A percentile compares a stretch with the other conserved stretches of the same genome.
These are phyloP conservation scores for Xylaria intraflava DNA, from an alignment of 495 filamentous ascomycete genomes.

Conservation along the genomic window DNA sequence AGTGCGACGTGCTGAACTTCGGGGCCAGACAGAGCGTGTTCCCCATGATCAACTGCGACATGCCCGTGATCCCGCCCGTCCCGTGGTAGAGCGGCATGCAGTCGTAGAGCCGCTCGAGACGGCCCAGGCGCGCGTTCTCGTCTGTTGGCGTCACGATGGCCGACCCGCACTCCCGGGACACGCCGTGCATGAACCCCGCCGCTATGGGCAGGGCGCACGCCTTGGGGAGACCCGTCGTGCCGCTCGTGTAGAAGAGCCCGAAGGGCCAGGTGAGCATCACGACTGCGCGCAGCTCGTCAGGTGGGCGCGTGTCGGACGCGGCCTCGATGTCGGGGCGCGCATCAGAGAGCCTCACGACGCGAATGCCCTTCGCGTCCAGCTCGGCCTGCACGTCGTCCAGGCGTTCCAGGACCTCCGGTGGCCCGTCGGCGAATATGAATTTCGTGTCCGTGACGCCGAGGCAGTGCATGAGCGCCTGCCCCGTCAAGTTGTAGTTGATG, in stretches of 20 bases:
- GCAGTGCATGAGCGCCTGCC: constrained; percentile 63
- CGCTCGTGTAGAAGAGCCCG: constrained; percentile 63
- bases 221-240: constrained; percentile 63
- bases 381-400: constrained; percentile 46
- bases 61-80: constrained; percentile 54
- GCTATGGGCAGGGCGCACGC: constrained; percentile 49
- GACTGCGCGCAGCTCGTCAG: constrained; percentile 41
- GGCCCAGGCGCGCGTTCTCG: constrained; percentile 2
- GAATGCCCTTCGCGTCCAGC: constrained; percentile 49
- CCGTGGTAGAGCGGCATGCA: constrained; percentile 83
- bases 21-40: constrained; percentile 60
- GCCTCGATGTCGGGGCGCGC: constrained; percentile 41
- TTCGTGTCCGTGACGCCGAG: constrained; percentile 53
- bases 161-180: constrained; percentile 19
- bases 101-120: constrained; percentile 59
- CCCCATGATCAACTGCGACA: constrained; percentile 50
- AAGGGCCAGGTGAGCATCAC: constrained; percentile 47
- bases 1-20: constrained; percentile 61
- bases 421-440: constrained; percentile 61
- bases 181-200: constrained; percentile 27
- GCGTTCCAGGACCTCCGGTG: constrained; percentile 44
- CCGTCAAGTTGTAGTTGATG: constrained; percentile 66
- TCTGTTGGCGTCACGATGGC: constrained; percentile 17
- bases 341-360: constrained; percentile 45
- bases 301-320: constrained; percentile 42